phyloP scores from a whole-genome alignment of 805 yeast genomes.

The Spencermartinsiella europaea region DNA sequence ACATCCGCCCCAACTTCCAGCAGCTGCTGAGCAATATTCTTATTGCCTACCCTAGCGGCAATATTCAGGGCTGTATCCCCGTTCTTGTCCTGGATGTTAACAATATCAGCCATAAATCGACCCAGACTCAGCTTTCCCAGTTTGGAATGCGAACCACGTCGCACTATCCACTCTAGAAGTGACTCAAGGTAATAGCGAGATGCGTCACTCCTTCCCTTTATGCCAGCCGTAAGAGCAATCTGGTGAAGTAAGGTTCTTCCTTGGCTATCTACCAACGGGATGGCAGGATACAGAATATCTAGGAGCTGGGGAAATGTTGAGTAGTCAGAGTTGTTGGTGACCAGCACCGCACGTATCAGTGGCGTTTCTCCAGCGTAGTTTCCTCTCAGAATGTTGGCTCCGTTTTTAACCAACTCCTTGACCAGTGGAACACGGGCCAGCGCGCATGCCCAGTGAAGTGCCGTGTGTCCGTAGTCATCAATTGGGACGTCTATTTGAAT shows the following conservation, averaged over 20 bases:
- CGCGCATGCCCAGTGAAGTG: constrained; percentile 94
- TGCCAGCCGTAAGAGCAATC: constrained; percentile 73
- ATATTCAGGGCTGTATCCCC: constrained; percentile 95
- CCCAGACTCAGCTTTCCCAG: constrained; percentile 46
- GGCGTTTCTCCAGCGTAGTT: constrained; percentile 88
- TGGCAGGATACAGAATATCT: constrained; percentile 69
- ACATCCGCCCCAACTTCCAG: constrained; percentile 87
- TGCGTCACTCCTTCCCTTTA: constrained; percentile 67
- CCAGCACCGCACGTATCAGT: constrained; percentile 75
- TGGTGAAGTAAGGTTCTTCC: constrained; percentile 84
- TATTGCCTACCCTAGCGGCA: constrained; percentile 83
- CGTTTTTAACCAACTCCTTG: constrained; percentile 57
- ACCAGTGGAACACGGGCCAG: constrained; percentile 73
- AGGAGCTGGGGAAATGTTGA: constrained; percentile 68
- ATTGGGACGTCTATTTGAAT: constrained; percentile 77
- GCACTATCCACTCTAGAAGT: constrained; percentile 72
- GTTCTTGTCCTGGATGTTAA: constrained; percentile 84
- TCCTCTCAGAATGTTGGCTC: constrained; percentile 64
- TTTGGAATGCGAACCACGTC: constrained; percentile 42
- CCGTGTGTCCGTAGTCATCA: constrained; percentile 90
- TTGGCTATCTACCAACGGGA: constrained; percentile 58
- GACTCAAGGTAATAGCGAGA: constrained; percentile 69
- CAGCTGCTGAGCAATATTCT: constrained; percentile 71
- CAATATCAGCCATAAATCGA: constrained; percentile 60
- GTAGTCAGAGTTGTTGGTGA: constrained; percentile 75